Percentiles rank a stretch among this genome's conserved stretches.
Conservation (phyloP, 2,329 filamentous ascomycete genomes). For the Aspergillus clavatus region DNA sequence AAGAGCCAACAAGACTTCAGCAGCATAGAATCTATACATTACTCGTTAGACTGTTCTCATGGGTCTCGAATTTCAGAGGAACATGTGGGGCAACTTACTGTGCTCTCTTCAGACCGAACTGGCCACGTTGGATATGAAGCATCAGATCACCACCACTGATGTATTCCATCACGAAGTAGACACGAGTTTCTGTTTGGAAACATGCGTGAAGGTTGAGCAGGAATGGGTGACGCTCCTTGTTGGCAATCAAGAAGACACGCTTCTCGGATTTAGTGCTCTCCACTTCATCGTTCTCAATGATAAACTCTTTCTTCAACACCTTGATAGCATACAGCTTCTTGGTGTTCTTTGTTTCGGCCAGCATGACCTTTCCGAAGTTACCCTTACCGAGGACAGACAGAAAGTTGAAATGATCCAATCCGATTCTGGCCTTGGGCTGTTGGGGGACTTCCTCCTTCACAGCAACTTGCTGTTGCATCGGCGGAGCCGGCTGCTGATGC, state of each 20-base stretch:
- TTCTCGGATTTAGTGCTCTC: conserved; percentile 98
- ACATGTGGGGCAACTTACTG: conserved; percentile 60
- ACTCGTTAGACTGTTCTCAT: not conserved
- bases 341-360: conserved; percentile 90
- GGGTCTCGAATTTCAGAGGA: not conserved
- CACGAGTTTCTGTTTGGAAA: conserved; percentile 96
- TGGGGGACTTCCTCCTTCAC: conserved; percentile 28
- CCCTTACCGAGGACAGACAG: conserved; percentile 95
- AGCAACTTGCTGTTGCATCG: conserved; percentile 20
- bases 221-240: conserved; percentile 95
- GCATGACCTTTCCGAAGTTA: conserved; percentile 99
- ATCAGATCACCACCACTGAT: conserved; percentile 97
- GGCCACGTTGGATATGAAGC: conserved; percentile 95
- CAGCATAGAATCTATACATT: conserved; percentile 75
- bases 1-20: conserved; percentile 90
- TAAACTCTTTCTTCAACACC: conserved; percentile 99
- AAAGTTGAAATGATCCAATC: conserved; percentile 98
- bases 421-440: conserved; percentile 62
- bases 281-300: conserved; percentile 98
- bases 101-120: conserved; percentile 91
- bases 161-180: conserved; percentile 99
- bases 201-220: conserved; percentile 91
- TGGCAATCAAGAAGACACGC: conserved; percentile 92
- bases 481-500: conserved; percentile 20
- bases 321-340: conserved; percentile 97